Evolutionary conservation across 495 filamentous ascomycete species (phyloP), one percentile per base, ranked within the genome.

Genomic region (Tuber microsphaerosporum): DNA sequence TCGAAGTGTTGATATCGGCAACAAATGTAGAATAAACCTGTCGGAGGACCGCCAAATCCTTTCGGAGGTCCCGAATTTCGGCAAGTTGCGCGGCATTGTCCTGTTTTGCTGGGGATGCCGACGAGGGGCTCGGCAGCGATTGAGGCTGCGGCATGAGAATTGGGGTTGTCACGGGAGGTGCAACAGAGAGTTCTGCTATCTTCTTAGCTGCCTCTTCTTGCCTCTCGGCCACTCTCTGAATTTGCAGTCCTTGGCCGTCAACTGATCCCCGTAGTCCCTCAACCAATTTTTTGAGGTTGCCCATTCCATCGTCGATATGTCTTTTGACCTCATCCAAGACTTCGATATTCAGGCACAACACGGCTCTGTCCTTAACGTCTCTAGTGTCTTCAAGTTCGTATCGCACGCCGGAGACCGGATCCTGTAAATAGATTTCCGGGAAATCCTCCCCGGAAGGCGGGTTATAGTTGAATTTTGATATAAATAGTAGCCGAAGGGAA

Each of bases 391-490:
- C 95, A 48, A 99, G 85, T 83, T 98, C 95, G 83, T 99, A 93
- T 34, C 95, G 92, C 39, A 97, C 92, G 7, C 95, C 96, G 14
- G 94, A 97, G 17, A 97, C 88, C 9, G 94, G 90, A 83, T 99
- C 95, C 84, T 99, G 96, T 56, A 99, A 94, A 83, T 98, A 97
- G 43, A 99, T 97, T 80, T 98, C 95, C 0, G 95, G 95, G 43
- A 99, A 86, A 81, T 99, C 95, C 19, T 89, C 90, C 37, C 96
- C 95, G 82, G 98, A 92, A 78, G 97, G 94, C 1, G 94, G 97
- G 79, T 95, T 97, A 93, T 97, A 99, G 10, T 94, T 93, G 81
- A 99, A 99, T 80, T 97, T 98, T 78, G 98, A 96, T 79, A 99
- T 99, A 83, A 99, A 99, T n/a, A 94, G 94, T 45, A 98, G 88